Conservation (phyloP, 805 yeast species). For the Maudiozyma bulderi region DNA sequence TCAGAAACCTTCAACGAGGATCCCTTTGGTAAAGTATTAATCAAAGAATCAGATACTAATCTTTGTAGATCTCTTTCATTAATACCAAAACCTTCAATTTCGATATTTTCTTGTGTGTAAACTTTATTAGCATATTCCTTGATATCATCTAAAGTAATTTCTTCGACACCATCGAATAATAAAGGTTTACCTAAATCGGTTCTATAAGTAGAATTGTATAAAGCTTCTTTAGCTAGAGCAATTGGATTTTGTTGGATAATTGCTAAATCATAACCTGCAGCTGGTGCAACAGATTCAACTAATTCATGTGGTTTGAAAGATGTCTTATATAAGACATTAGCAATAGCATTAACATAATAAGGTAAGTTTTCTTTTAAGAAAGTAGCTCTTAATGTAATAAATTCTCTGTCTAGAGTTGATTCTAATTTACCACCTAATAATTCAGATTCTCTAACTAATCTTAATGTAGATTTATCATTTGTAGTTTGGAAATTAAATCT, state of each 20-base stretch:
- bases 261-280: constrained; percentile 55
- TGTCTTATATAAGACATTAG: constrained; percentile 60
- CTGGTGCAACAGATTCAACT: constrained; percentile 72
- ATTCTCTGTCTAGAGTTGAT: constrained; percentile 71
- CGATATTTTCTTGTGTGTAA: constrained; percentile 62
- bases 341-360: constrained; percentile 78
- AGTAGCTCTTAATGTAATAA: constrained; percentile 66
- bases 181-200: constrained; percentile 80
- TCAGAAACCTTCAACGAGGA: constrained; percentile 34
- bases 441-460: constrained; percentile 91
- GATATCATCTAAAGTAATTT: constrained; percentile 54
- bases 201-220: constrained; percentile 77
- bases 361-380: constrained; percentile 87
- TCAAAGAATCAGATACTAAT: constrained; percentile 59
- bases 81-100: constrained; percentile 66
- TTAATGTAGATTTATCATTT: constrained; percentile 71
- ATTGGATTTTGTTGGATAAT: constrained; percentile 42
- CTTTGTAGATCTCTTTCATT: constrained; percentile 56
- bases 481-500: constrained; percentile 81
- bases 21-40: constrained; percentile 51
- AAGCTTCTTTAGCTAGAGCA: constrained; percentile 61
- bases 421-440: constrained; percentile 77
- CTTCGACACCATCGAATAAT: constrained; percentile 56
- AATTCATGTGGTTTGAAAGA: constrained; percentile 77
- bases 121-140: constrained; percentile 54